Evolutionary conservation across 1,284 basidiomycete genomes (phyloP).

Genomic region (Boletus subluridellus): DNA sequence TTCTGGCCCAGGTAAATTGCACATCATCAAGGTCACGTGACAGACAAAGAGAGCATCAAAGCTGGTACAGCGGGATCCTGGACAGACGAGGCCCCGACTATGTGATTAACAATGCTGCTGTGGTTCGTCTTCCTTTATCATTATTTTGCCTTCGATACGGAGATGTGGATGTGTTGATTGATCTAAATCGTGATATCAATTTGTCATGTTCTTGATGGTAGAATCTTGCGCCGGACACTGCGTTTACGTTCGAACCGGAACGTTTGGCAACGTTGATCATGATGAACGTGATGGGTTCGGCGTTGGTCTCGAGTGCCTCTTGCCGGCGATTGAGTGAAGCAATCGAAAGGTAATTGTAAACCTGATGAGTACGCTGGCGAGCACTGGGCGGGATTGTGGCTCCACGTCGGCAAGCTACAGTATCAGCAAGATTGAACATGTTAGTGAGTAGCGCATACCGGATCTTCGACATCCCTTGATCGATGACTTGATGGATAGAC

Average conservation of each 20-base stretch:
- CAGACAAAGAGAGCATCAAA: slow-evolving; percentile 27
- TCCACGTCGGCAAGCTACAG: slow-evolving; percentile 28
- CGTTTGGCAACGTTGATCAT: slow-evolving; percentile 23
- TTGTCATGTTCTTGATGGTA: not conserved
- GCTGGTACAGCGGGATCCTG: slow-evolving; percentile 26
- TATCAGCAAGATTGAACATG: slow-evolving; percentile 35
- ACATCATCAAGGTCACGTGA: slow-evolving; percentile 35
- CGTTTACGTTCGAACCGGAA: slow-evolving; percentile 24
- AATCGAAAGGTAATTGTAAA: slow-evolving; percentile 36
- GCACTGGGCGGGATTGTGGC: slow-evolving; percentile 29
- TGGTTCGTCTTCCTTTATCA: slow-evolving; percentile 20
- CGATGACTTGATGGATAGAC: slow-evolving; percentile 17
- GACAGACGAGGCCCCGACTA: slow-evolving; percentile 34
- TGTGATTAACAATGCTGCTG: slow-evolving; percentile 37
- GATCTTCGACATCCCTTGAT: not conserved
- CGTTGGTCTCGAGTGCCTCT: slow-evolving; percentile 33
- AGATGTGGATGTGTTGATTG: not conserved
- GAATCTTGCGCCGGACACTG: slow-evolving; percentile 27
- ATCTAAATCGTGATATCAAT: not conserved
- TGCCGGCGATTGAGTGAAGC: slow-evolving; percentile 33
- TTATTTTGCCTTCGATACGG: not conserved
- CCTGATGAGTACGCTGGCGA: slow-evolving; percentile 32
- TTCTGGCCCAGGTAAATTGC: slow-evolving; percentile 23
- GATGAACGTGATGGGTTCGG: slow-evolving; percentile 36
- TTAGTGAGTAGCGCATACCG: slow-evolving; percentile 19